phyloP scores from a whole-genome alignment of 495 filamentous ascomycete species.

The Friedmanniomyces simplex region DNA sequence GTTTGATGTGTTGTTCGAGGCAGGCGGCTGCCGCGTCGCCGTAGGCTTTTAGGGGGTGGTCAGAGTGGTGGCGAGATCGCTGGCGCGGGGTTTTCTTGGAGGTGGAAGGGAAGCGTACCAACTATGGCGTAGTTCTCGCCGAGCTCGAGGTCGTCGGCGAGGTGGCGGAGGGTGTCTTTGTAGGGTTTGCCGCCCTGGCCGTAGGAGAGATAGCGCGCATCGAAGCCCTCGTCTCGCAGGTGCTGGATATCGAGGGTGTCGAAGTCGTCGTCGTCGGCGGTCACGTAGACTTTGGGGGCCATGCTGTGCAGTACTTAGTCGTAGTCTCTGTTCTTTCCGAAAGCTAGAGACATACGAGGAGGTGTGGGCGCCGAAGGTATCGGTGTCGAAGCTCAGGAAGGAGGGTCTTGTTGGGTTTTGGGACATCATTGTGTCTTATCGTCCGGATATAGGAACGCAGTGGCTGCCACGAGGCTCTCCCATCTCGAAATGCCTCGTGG shows the following conservation, averaged over 20 bases:
- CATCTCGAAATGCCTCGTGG: too few species aligned
- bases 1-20: slow-evolving; percentile 45
- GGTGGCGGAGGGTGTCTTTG: slow-evolving; percentile 1
- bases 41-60: slow-evolving; percentile 17
- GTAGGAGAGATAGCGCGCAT: slow-evolving; percentile 17
- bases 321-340: not conserved
- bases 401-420: not conserved
- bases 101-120: not conserved
- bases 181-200: slow-evolving; percentile 12
- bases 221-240: slow-evolving; percentile 48
- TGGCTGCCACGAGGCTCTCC: too few species aligned
- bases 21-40: slow-evolving; percentile 49
- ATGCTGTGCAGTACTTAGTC: not conserved
- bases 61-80: too few species aligned
- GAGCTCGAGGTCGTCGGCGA: slow-evolving; percentile 24
- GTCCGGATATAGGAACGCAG: not conserved
- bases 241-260: slow-evolving; percentile 40
- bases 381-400: not conserved
- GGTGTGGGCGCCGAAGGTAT: not conserved
- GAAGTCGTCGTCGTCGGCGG: slow-evolving; percentile 46
- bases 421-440: not conserved
- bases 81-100: not conserved
- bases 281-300: slow-evolving; percentile 47
- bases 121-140: slow-evolving; percentile 29
- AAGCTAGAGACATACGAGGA: not conserved